These are phyloP conservation scores for Mercurialis annua DNA, from an alignment of 345 rosid species.

Conservation along the genomic window DNA sequence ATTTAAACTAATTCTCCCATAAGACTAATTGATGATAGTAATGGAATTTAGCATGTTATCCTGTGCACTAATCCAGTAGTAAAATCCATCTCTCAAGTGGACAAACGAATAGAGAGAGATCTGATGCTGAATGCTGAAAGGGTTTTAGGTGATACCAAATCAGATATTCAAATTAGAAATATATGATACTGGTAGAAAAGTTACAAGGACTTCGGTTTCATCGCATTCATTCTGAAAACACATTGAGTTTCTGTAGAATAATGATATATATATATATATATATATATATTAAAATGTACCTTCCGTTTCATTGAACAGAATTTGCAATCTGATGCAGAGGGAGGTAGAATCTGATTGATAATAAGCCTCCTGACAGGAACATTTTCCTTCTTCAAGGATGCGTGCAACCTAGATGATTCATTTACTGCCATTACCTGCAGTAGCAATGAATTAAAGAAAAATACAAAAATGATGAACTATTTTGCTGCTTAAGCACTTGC, in stretches of 20 bases:
- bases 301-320: slow-evolving; percentile 61
- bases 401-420: slow-evolving; percentile 69
- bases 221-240: background rate
- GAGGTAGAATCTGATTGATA: slow-evolving; percentile 67
- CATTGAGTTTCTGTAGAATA: background rate
- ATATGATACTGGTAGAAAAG: background rate
- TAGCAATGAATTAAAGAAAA: background rate
- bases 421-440: slow-evolving; percentile 68
- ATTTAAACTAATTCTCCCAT: background rate
- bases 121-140: background rate
- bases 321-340: slow-evolving; percentile 58
- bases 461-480: slow-evolving; percentile 7
- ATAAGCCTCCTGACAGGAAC: slow-evolving; percentile 64
- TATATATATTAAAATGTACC: slow-evolving; percentile 35
- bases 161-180: background rate
- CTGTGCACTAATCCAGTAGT: no score
- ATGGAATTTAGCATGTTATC: background rate
- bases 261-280: no score
- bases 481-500: background rate
- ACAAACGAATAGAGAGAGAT: background rate
- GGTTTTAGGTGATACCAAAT: background rate
- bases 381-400: slow-evolving; percentile 61
- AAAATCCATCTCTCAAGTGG: no score
- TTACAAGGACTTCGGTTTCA: background rate
- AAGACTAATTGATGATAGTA: background rate